Conservation (phyloP, 78 protist species). For the Diacronema lutheri region DNA sequence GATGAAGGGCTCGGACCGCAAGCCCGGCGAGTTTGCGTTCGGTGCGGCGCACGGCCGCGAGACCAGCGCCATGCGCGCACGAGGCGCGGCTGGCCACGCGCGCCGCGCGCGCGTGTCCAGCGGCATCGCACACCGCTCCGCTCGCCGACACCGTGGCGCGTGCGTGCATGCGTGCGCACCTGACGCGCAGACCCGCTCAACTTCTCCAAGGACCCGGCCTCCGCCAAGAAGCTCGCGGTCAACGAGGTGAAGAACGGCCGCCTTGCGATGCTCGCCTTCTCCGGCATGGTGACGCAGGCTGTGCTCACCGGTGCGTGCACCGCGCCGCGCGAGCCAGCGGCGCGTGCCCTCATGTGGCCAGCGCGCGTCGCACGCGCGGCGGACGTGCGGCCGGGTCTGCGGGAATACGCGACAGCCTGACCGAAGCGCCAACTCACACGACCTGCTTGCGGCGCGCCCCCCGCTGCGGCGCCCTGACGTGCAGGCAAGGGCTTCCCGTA, state of each 20-base stretch:
- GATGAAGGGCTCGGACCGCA: slow-evolving; percentile 13
- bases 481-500: too few relatives aligned
- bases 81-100: too few relatives aligned
- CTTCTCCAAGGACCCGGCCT: neutral
- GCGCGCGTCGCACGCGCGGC: too few relatives aligned
- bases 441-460: too few relatives aligned
- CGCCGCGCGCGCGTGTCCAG: too few relatives aligned
- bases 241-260: slow-evolving; percentile 35
- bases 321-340: too few relatives aligned
- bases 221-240: neutral
- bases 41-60: neutral
- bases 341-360: too few relatives aligned
- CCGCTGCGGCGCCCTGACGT: too few relatives aligned
- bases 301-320: neutral
- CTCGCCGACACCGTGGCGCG: neutral
- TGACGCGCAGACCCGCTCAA: neutral
- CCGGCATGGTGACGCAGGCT: slow-evolving; percentile 3
- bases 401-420: too few relatives aligned
- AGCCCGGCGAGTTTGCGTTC: slow-evolving; percentile 19
- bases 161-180: neutral
- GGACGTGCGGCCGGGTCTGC: too few relatives aligned
- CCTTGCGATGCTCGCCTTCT: slow-evolving; percentile 28
- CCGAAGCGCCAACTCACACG: too few relatives aligned
- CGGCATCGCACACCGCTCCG: too few relatives aligned
- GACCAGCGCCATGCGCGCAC: neutral